A percentile compares a stretch with the other conserved stretches of the same genome.
Conservation (phyloP, 2,329 filamentous ascomycete species). For the Trichophyton simii region DNA sequence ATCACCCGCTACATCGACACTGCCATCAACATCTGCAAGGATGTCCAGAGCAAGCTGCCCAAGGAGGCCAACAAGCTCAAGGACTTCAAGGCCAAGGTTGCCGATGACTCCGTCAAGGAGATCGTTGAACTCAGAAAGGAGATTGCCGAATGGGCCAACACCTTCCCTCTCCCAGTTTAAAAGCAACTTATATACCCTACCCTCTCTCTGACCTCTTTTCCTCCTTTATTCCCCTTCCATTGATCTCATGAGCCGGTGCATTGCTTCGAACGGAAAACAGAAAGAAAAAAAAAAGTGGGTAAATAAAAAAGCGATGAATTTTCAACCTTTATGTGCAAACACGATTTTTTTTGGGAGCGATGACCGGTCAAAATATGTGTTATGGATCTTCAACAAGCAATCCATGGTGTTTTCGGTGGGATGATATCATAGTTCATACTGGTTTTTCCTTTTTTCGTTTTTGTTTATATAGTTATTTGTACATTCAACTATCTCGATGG, state of each 20-base stretch:
- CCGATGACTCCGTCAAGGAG: slow-evolving; percentile 61
- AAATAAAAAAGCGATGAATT: slow-evolving; percentile 10
- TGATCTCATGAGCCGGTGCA: slow-evolving; percentile 1
- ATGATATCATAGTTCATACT: neutral
- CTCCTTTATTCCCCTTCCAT: neutral
- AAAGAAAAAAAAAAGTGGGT: slow-evolving; percentile 4
- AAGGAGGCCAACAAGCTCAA: slow-evolving; percentile 99
- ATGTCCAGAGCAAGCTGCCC: slow-evolving; percentile 69
- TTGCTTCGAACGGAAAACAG: slow-evolving; percentile 5
- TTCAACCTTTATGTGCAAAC: slow-evolving; percentile 14
- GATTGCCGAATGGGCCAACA: slow-evolving; percentile 72
- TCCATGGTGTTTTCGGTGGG: slow-evolving; percentile 13
- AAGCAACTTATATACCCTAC: slow-evolving; percentile 4
- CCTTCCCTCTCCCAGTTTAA: slow-evolving; percentile 72
- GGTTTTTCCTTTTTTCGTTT: neutral
- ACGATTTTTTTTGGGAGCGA: slow-evolving; percentile 10
- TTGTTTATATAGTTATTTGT: neutral
- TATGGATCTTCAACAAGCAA: slow-evolving; percentile 17
- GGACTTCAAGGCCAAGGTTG: slow-evolving; percentile 94
- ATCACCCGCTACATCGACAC: slow-evolving; percentile 83
- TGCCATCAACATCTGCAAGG: slow-evolving; percentile 78
- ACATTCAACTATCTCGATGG: neutral
- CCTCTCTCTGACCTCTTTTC: neutral
- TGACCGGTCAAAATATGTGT: slow-evolving; percentile 9
- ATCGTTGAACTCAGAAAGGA: slow-evolving; percentile 80